These are phyloP conservation scores for Apiospora phragmitis DNA, from an alignment of 2,329 filamentous ascomycete genomes.

Conservation along the genomic window DNA sequence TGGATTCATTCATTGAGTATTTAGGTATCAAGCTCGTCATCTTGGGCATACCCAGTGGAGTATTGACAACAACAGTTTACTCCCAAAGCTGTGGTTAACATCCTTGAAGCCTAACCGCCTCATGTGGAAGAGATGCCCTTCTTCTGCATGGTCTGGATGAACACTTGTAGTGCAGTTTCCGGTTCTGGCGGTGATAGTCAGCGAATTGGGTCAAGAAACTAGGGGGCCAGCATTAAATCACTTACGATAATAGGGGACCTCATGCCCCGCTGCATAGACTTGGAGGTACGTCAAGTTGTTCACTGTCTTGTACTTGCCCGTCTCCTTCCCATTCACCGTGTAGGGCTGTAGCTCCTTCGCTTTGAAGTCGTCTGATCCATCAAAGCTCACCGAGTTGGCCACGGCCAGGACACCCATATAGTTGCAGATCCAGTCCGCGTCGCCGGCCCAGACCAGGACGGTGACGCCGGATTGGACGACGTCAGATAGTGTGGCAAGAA, in stretches of 20 bases:
- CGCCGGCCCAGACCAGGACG: constrained; percentile 56
- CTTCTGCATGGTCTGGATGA: constrained; percentile 26
- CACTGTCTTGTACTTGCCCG: constrained; percentile 51
- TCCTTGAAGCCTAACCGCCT: background rate
- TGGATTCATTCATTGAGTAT: background rate
- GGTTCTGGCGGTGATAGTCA: constrained; percentile 36
- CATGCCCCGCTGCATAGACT: constrained; percentile 47
- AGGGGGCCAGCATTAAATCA: background rate
- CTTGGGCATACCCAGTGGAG: background rate
- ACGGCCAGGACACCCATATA: constrained; percentile 51
- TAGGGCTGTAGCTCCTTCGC: constrained; percentile 41
- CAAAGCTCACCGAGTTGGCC: constrained; percentile 46
- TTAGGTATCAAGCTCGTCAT: background rate
- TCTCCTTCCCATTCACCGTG: constrained; percentile 46
- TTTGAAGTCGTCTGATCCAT: constrained; percentile 40
- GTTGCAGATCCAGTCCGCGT: constrained; percentile 60
- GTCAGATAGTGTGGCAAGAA: constrained; percentile 41
- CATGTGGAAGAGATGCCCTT: constrained; percentile 12
- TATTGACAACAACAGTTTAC: background rate
- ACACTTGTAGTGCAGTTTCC: constrained; percentile 44
- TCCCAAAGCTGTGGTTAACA: background rate
- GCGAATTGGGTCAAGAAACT: background rate
- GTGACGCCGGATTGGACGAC: constrained; percentile 50
- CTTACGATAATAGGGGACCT: constrained; percentile 46
- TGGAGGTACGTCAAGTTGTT: constrained; percentile 50